phyloP scores from a whole-genome alignment of 768 basidiomycete genomes.

The Pleurotus sapidus region DNA sequence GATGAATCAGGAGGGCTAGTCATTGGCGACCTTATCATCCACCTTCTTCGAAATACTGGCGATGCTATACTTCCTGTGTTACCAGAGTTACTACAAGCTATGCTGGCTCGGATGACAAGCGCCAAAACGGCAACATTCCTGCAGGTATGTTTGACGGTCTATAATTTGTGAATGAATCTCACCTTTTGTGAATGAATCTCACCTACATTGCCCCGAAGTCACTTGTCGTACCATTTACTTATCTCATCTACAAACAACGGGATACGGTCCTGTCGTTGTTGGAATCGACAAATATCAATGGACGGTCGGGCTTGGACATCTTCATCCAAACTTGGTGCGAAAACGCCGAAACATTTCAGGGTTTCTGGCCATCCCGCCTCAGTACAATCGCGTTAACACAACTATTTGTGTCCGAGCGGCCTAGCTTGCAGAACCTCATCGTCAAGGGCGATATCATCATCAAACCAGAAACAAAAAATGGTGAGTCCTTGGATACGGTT shows the following conservation, averaged over 20 bases:
- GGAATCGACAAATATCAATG: conserved; percentile 60
- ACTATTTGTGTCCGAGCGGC: conserved; percentile 65
- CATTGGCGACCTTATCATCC: conserved; percentile 93
- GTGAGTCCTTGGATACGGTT: conserved; percentile 43
- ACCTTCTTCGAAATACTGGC: conserved; percentile 82
- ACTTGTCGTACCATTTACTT: conserved; percentile 90
- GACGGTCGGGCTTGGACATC: conserved; percentile 73
- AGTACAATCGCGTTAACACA: conserved; percentile 81
- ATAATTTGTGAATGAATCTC: too few species aligned
- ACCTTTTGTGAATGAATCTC: too few species aligned
- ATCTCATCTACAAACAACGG: conserved; percentile 84
- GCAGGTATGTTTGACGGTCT: conserved; percentile 49
- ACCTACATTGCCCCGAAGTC: conserved; percentile 44
- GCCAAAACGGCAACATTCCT: conserved; percentile 91
- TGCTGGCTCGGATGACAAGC: conserved; percentile 75
- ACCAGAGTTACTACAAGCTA: conserved; percentile 81
- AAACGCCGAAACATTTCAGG: conserved; percentile 91
- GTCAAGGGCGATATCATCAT: conserved; percentile 95
- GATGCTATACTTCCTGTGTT: conserved; percentile 80
- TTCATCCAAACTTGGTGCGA: conserved; percentile 95
- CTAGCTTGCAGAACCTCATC: conserved; percentile 59
- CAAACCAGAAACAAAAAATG: conserved; percentile 73
- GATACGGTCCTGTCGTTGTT: conserved; percentile 77
- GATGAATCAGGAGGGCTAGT: conserved; percentile 93
- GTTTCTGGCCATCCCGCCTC: conserved; percentile 88